Evolutionary conservation across 441 rosid genomes (phyloP), one percentile per base, ranked within the genome.

Genomic region (Brassica balearica): DNA sequence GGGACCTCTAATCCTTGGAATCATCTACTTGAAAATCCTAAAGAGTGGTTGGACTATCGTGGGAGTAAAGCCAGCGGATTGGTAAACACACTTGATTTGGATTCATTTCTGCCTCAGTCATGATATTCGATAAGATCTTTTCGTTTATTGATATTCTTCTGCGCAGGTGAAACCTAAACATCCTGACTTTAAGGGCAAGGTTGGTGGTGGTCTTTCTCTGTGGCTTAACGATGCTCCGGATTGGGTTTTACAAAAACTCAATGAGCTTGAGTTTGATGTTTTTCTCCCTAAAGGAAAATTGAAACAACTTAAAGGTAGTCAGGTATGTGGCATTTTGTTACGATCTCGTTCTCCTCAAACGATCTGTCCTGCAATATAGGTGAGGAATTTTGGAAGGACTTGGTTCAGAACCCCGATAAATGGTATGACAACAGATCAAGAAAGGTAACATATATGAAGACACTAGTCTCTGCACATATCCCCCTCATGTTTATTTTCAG

Each of bases 171-270:
- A 82, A 32, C 88, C 89, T 36, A 87, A 72, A 60, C 77, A 82
- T 78, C 97, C 97, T 10, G 98, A 92, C 84, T 94, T 94, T 69
- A 94, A 89, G 81, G 82, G 75, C 68, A 92, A 85, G 83, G 88
- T 80, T 70, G 77, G 83, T 22, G 32, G 64, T 62, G 48, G 38
- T 34, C 61, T 60, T 65, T 23, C 91, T 43, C 83, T 94, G 58
- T 94, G 96, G 97, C 87, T 94, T 43, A 20, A 65, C 23, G 58
- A 55, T 3, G 95, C 90, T 69, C 90, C 96, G 5, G 3, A 14
- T 20, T 85, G 86, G 89, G 83, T 87, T 80, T 72, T 84, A n/a
- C 61, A 83, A 36, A 73, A 82, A 76, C 85, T 94, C 25, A 77
- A 82, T 68, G 80, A 74, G 62, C 62, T 80, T 11, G 65, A 83